Base-by-base conservation (phyloP, 345 rosid genomes). In the Crucihimalaya himalaica region DNA sequence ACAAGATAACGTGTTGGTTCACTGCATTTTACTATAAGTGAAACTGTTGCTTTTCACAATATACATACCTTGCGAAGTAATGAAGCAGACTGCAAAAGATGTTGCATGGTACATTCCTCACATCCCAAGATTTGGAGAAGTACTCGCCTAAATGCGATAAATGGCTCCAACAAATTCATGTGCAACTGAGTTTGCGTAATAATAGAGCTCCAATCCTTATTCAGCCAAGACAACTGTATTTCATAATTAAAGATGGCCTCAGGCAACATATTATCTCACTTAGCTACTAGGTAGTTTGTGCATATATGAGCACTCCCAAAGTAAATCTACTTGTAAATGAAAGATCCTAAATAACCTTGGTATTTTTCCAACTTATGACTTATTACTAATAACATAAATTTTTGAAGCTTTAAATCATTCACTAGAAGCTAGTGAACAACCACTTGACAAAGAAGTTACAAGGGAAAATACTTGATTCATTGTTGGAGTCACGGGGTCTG, bases 81-180 rank as follows among this genome's bases (percentile, higher is more conserved):
- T 31, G 97, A 89, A 51, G 95, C 89, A 74, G 98, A 91, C 71
- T 87, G 96, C 89, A 94, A 83, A 74, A 88, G 96, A 81, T 94
- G 90, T 66, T 87, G 86, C 74, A 78, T 78, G 25, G 81, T 78
- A 64, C 82, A 84, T 64, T 85, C 83, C 67, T 80, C 72, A 64
- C 95, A 89, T 51, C 83, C 80, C 89, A 94, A 77, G 70, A 88
- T 84, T 80, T 91, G 89, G 77, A 91, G 96, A 48, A 94, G 84
- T 50, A 88, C 88, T 52, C 92, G 81, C 78, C 98, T 88, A 77
- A 94, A 91, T 73, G 95, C 91, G 65, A 88, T 87, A 76, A 94
- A 88, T 73, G 98, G 97, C 77, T 91, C 98, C 74, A 94, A 80
- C 79, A 94, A 81, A 83, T 84, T 87, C 97, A 94, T 87, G 82